phyloP scores from a whole-genome alignment of 257 asterid species.

The Catharanthus roseus region DNA sequence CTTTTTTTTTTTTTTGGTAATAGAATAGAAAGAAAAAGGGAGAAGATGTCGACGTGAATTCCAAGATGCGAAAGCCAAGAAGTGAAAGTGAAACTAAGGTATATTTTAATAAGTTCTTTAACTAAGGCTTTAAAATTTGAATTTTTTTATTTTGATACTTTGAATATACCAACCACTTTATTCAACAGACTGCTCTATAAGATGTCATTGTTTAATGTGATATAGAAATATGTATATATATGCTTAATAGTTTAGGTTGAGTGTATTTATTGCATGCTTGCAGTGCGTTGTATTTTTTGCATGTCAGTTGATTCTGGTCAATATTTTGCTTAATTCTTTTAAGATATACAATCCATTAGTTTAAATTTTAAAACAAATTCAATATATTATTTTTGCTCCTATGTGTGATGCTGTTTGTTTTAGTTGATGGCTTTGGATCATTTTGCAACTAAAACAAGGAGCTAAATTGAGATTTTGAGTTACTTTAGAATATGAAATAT shows the following conservation, averaged over 20 bases:
- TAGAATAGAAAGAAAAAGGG: too few species aligned
- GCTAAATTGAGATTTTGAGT: background rate
- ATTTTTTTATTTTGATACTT: too few species aligned
- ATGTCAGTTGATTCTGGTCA: background rate
- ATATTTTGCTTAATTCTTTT: background rate
- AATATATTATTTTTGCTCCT: background rate
- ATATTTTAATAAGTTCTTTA: background rate
- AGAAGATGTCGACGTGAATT: too few species aligned
- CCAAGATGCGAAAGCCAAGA: too few species aligned
- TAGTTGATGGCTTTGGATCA: background rate
- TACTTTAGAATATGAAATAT: too few species aligned
- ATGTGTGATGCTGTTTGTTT: background rate
- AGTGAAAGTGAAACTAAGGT: too few species aligned
- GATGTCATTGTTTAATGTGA: background rate
- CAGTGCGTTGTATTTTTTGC: too few species aligned
- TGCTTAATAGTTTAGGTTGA: background rate
- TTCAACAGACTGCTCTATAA: background rate
- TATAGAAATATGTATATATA: background rate
- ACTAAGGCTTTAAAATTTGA: background rate
- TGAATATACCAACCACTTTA: background rate
- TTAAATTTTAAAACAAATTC: background rate
- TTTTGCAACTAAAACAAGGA: background rate
- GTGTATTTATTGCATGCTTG: too few species aligned
- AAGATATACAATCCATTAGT: background rate
- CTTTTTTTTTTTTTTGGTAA: too few species aligned